Conservation (phyloP, 768 basidiomycete genomes). For the Gloeopeniophorella convolvens region DNA sequence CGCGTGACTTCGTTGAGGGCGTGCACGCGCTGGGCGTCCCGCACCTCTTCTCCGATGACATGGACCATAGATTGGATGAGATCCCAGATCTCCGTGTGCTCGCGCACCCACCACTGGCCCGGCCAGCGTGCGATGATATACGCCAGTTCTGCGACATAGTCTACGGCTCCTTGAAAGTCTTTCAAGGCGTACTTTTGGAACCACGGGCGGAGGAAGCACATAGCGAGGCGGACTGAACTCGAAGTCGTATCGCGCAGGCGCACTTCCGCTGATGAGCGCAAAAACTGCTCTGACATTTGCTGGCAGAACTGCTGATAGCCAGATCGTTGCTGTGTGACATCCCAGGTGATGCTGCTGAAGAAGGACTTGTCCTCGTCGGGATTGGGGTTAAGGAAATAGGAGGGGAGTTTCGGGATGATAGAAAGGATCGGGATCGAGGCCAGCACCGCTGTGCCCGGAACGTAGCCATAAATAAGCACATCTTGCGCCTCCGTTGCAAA, state of each 20-base stretch:
- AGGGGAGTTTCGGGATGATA: constrained; percentile 61
- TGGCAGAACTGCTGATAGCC: constrained; percentile 68
- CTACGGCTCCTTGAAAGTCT: constrained; percentile 34
- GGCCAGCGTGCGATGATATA: constrained; percentile 46
- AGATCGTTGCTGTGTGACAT: constrained; percentile 50
- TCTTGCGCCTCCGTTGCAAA: constrained; percentile 71
- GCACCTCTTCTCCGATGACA: constrained; percentile 60
- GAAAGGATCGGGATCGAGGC: constrained; percentile 63
- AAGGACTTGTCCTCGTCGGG: constrained; percentile 29
- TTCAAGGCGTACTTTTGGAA: constrained; percentile 45
- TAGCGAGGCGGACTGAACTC: constrained; percentile 59
- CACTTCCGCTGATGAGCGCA: constrained; percentile 45
- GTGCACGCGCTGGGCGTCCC: constrained; percentile 39
- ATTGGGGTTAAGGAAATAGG: constrained; percentile 50
- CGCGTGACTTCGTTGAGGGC: constrained; percentile 41
- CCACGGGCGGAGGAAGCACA: constrained; percentile 65
- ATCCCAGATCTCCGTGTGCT: constrained; percentile 55
- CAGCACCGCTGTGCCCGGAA: constrained; percentile 59
- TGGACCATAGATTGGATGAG: constrained; percentile 53
- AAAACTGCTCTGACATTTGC: constrained; percentile 58
- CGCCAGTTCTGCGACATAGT: constrained; percentile 32
- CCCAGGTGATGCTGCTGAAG: constrained; percentile 43
- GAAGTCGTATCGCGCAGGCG: constrained; percentile 61
- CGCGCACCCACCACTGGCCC: constrained; percentile 58
- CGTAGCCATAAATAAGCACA: constrained; percentile 63